Percentiles rank a stretch among this genome's conserved stretches.
Conservation (phyloP, 345 rosid species). For the Hypericum perforatum region DNA sequence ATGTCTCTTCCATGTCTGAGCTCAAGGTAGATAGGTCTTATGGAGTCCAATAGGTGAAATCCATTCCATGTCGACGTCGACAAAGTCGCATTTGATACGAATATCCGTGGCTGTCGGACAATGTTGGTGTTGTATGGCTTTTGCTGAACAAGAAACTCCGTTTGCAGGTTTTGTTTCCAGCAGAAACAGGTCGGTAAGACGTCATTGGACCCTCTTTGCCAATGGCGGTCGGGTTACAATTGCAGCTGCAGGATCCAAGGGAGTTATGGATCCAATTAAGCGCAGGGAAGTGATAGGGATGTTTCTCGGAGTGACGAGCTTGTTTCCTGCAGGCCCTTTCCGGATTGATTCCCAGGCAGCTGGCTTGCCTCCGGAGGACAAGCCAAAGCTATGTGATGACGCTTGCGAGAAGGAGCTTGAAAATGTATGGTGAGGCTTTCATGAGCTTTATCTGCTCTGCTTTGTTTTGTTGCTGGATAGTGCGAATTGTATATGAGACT, state of each 20-base stretch:
- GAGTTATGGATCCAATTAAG: not conserved
- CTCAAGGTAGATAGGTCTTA: too few species aligned
- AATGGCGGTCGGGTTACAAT: too few species aligned
- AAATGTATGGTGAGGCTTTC: constrained; percentile 94
- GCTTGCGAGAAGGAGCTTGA: constrained; percentile 86
- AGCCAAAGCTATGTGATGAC: constrained; percentile 67
- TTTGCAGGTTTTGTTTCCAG: too few species aligned
- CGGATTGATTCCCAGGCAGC: constrained; percentile 38
- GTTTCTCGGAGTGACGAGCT: constrained; percentile 39
- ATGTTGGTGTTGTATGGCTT: too few species aligned
- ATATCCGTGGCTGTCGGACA: too few species aligned
- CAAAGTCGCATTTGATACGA: too few species aligned
- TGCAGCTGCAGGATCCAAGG: not conserved
- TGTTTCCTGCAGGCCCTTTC: constrained; percentile 19
- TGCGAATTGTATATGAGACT: not conserved
- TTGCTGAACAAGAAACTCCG: too few species aligned
- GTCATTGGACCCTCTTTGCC: too few species aligned
- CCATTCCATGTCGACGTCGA: too few species aligned
- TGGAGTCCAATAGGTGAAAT: too few species aligned
- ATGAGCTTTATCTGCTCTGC: constrained; percentile 14
- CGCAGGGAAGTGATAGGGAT: constrained; percentile 57
- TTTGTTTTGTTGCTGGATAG: not conserved
- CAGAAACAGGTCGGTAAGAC: too few species aligned
- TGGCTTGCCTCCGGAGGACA: constrained; percentile 81
- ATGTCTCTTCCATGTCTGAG: too few species aligned